Conservation (phyloP, 257 asterid genomes). For the Penstemon davidsonii region DNA sequence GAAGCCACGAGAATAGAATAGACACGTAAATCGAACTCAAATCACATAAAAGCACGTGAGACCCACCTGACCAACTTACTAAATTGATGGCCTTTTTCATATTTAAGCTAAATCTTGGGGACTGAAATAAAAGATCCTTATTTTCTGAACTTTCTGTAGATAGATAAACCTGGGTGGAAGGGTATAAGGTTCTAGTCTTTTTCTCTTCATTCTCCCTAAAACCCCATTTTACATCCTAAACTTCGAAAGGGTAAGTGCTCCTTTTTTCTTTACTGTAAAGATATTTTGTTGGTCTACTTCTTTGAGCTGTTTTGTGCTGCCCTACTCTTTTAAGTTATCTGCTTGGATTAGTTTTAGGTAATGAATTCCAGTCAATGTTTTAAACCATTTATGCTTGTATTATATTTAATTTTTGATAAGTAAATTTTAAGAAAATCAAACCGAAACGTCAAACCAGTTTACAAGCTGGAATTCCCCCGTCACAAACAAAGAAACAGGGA, state of each 20-base stretch:
- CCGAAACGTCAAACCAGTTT: neutral
- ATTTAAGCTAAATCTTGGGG: neutral
- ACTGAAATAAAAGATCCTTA: neutral
- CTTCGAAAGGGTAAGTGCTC: neutral
- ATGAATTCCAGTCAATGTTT: too few relatives aligned
- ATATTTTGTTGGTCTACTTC: too few relatives aligned
- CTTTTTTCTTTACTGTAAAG: neutral
- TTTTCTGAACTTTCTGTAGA: neutral
- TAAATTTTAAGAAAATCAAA: neutral
- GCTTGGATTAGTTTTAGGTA: too few relatives aligned
- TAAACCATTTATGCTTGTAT: neutral
- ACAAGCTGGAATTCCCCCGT: too few relatives aligned
- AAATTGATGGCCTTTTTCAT: neutral
- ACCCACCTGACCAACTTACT: neutral
- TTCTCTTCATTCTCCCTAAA: neutral
- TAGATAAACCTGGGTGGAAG: neutral
- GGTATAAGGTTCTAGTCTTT: neutral
- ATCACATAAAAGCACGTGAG: slow-evolving; percentile 7
- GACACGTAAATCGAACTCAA: neutral
- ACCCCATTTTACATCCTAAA: neutral
- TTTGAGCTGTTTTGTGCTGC: too few relatives aligned
- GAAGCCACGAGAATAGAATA: neutral
- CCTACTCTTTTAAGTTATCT: too few relatives aligned
- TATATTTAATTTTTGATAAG: neutral
- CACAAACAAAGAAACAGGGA: too few relatives aligned